Base-by-base conservation (phyloP, 2,329 filamentous ascomycete species). In the Hypoxylon sp. region DNA sequence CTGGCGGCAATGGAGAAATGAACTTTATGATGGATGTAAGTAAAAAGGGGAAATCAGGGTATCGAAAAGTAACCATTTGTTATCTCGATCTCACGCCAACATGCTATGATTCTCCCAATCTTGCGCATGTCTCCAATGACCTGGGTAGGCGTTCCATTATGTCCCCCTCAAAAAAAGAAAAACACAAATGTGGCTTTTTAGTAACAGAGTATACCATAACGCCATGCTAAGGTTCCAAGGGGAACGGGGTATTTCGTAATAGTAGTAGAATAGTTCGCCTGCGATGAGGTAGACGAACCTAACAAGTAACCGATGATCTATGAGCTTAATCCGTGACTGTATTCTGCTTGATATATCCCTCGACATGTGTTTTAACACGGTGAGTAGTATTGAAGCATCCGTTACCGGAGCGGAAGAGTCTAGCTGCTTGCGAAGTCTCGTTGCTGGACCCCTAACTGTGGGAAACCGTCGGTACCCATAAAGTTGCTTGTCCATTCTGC, bases 401-500 rank as follows among this genome's bases (percentile, higher is more conserved):
- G 28, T 14, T 17, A 17, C 21, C 23, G 52, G 48, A 10, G 52
- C 13, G 11, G 5, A 21, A 9, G 3, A 7, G 17, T 61, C 11
- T 52, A 65, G 51, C 11, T 52, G 43, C 14, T 13, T 11, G 13
- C 19, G 19, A 10, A 41, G n/a, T 41, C 11, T 38, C 23, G 11
- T 13, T 30, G 25, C 13, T 48, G 38, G 5, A 53, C 2, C 45
- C 61, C 51, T 60, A n/a, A 65, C 53, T 65, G 66, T 52, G 19
- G 36, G 19, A 58, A 68, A 13, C 7, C 30, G 10, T 63, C 62
- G 14, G 51, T 46, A n/a, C 38, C 17, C 9, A 65, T 60, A 36
- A 62, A 62, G 6, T 43, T 32, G 14, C 25, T 32, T 13, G 62
- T 13, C 62, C 63, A 65, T 25, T 61, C 65, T 19, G 52, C 38